Evolutionary conservation across 805 yeast genomes (phyloP).

Genomic region (Pichia cephalocereana): DNA sequence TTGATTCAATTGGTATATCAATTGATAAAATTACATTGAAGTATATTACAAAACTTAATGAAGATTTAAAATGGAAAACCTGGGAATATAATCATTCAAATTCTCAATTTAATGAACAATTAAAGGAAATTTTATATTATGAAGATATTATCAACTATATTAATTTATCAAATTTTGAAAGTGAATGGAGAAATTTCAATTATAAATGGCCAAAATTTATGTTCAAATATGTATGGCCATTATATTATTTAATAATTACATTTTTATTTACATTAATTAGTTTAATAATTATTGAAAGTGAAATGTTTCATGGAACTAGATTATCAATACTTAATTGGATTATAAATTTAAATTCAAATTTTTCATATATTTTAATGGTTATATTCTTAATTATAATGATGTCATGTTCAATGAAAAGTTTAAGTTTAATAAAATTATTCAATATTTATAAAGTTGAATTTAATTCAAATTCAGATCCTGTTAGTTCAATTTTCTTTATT

Average conservation of each 20-base stretch:
- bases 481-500: conserved; percentile 67
- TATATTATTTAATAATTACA: conserved; percentile 34
- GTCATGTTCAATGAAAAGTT: conserved; percentile 52
- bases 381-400: conserved; percentile 58
- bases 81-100: conserved; percentile 45
- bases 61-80: conserved; percentile 1
- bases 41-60: conserved; percentile 1
- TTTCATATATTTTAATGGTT: conserved; percentile 21
- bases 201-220: conserved; percentile 1
- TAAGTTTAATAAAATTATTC: conserved; percentile 61
- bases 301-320: conserved; percentile 59
- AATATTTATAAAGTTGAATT: conserved; percentile 65
- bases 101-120: conserved; percentile 45
- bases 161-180: conserved; percentile 4
- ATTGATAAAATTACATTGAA: background rate
- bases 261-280: conserved; percentile 36
- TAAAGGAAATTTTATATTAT: conserved; percentile 38
- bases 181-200: conserved; percentile 4
- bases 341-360: conserved; percentile 10
- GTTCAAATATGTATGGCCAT: conserved; percentile 28
- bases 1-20: conserved; percentile 1
- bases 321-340: conserved; percentile 51
- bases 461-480: conserved; percentile 61
- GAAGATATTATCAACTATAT: conserved; percentile 46
- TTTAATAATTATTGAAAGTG: conserved; percentile 58